A percentile compares a stretch with the other conserved stretches of the same genome.
phyloP scores from a whole-genome alignment of 2,329 filamentous ascomycete genomes.

The Paradendryphiella salina region DNA sequence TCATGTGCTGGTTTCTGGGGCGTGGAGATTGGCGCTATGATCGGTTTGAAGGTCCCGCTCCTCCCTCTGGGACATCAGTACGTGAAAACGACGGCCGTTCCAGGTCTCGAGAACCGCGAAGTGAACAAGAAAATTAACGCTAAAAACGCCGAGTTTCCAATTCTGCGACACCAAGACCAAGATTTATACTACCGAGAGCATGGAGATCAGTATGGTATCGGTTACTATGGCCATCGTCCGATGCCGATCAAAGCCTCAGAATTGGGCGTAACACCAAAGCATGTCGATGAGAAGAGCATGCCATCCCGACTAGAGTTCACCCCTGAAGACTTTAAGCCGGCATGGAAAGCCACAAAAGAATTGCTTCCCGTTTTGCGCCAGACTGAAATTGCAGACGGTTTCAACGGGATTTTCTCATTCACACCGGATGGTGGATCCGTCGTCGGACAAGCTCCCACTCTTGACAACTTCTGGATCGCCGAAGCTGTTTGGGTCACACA shows the following conservation, averaged over 20 bases:
- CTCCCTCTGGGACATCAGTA: constrained; percentile 67
- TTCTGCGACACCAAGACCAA: constrained; percentile 65
- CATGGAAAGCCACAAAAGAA: constrained; percentile 61
- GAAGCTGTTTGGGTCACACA: constrained; percentile 71
- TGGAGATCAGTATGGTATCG: constrained; percentile 64
- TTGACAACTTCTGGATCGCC: constrained; percentile 66
- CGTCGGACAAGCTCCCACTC: constrained; percentile 60
- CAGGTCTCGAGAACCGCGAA: constrained; percentile 50
- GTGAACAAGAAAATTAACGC: constrained; percentile 51
- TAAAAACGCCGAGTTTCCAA: constrained; percentile 57
- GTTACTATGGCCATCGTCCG: constrained; percentile 65
- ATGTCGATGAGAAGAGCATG: constrained; percentile 64
- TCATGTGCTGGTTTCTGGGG: constrained; percentile 70
- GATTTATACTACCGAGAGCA: constrained; percentile 69
- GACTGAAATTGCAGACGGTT: constrained; percentile 60
- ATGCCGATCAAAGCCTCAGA: constrained; percentile 62
- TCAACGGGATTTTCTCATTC: constrained; percentile 69
- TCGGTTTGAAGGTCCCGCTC: constrained; percentile 60
- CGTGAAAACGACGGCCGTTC: constrained; percentile 62
- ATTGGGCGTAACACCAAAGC: constrained; percentile 57
- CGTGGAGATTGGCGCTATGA: constrained; percentile 66
- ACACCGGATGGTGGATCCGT: constrained; percentile 66
- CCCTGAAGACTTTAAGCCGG: constrained; percentile 61
- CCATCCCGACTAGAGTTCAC: constrained; percentile 66
- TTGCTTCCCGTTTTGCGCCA: constrained; percentile 58